phyloP scores from a whole-genome alignment of 2,329 filamentous ascomycete genomes.

The Leptodontidium sp. region DNA sequence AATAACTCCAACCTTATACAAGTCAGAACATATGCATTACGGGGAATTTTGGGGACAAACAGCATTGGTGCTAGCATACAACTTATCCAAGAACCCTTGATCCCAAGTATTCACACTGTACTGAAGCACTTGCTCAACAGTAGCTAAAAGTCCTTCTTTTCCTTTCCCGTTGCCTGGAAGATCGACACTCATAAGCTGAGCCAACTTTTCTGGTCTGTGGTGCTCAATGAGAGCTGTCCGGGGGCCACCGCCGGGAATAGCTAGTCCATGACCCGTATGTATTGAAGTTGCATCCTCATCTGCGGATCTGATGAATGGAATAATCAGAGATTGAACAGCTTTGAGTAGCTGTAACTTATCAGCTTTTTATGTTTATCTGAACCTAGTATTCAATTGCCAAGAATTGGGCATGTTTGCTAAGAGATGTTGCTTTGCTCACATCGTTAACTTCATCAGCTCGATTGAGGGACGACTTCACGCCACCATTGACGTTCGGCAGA shows the following conservation, averaged over 20 bases:
- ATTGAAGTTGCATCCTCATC: slow-evolving; percentile 68
- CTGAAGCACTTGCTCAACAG: slow-evolving; percentile 74
- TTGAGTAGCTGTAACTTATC: slow-evolving; percentile 65
- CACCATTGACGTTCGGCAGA: slow-evolving; percentile 28
- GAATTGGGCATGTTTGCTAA: neutral
- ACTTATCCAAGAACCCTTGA: slow-evolving; percentile 94
- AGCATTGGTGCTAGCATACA: slow-evolving; percentile 90
- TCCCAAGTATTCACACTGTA: slow-evolving; percentile 99
- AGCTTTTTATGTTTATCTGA: slow-evolving; percentile 13
- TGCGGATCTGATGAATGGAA: slow-evolving; percentile 75
- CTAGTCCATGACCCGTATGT: slow-evolving; percentile 58
- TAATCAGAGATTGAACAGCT: slow-evolving; percentile 71
- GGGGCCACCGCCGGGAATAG: slow-evolving; percentile 49
- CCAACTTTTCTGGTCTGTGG: slow-evolving; percentile 64
- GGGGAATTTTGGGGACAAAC: slow-evolving; percentile 52
- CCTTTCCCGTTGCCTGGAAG: slow-evolving; percentile 67
- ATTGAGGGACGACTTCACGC: slow-evolving; percentile 35
- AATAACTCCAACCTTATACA: slow-evolving; percentile 75
- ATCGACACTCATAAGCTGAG: slow-evolving; percentile 63
- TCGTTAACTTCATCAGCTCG: slow-evolving; percentile 57
- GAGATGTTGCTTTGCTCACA: slow-evolving; percentile 47
- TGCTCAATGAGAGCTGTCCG: slow-evolving; percentile 70
- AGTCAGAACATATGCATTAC: neutral
- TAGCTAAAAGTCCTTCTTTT: slow-evolving; percentile 77
- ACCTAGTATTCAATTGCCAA: neutral